Percentiles rank a stretch among this genome's conserved stretches.
These are phyloP conservation scores for Carex arenaria DNA, from an alignment of 202 grass and related monocot species.

Conservation along the genomic window DNA sequence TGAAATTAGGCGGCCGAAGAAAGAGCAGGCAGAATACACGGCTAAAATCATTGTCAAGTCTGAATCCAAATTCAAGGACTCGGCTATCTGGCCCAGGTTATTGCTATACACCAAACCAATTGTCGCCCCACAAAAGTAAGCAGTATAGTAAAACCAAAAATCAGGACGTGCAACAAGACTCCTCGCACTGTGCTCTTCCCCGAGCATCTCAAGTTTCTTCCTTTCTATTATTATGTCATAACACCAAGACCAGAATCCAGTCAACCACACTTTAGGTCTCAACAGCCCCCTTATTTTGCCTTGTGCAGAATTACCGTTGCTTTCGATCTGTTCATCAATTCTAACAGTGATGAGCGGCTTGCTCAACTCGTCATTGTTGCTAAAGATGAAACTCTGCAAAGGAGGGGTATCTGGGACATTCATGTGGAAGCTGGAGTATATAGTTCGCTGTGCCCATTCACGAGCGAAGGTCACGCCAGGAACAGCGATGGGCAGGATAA, in stretches of 20 bases:
- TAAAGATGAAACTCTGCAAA: conserved; percentile 3
- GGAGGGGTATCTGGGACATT: conserved; percentile 23
- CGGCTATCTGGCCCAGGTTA: conserved; percentile 80
- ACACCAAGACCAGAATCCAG: conserved; percentile 11
- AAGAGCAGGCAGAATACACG: conserved; percentile 83
- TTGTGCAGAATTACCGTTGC: background rate
- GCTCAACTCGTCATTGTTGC: conserved; percentile 15
- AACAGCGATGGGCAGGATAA: conserved; percentile 51
- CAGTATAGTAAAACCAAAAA: conserved; percentile 87
- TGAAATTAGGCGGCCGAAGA: conserved; percentile 84
- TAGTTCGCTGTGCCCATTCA: conserved; percentile 19
- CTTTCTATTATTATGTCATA: conserved; percentile 34
- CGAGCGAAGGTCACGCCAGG: conserved; percentile 33
- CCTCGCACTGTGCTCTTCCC: conserved; percentile 67
- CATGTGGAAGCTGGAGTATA: conserved; percentile 29
- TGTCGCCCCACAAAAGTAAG: conserved; percentile 87
- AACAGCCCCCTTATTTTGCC: background rate
- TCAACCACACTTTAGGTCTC: background rate
- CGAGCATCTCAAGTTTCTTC: conserved; percentile 33
- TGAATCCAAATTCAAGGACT: conserved; percentile 49
- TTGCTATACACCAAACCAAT: conserved; percentile 88
- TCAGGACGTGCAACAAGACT: conserved; percentile 60
- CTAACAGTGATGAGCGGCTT: conserved; percentile 37
- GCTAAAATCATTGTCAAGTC: conserved; percentile 60
- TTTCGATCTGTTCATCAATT: conserved; percentile 1